Evolutionary conservation across 129 eudicot species (phyloP).

Genomic region (Solidago caesia): DNA sequence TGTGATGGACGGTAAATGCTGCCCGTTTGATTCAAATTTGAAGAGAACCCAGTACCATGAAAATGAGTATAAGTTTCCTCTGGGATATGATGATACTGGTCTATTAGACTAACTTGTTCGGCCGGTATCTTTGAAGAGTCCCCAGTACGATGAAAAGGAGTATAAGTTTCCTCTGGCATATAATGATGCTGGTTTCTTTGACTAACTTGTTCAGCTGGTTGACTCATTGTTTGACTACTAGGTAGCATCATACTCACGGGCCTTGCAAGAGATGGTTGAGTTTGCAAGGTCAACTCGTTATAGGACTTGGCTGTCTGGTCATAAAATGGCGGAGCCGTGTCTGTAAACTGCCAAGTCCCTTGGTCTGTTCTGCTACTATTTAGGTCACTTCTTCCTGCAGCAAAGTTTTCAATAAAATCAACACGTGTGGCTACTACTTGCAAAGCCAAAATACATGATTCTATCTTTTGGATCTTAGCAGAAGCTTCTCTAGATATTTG

Average conservation of each 20-base stretch:
- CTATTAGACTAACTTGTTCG: background rate
- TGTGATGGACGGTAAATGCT: constrained; percentile 3
- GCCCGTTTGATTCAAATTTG: constrained; percentile 15
- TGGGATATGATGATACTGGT: background rate
- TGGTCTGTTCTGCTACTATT: constrained; percentile 11
- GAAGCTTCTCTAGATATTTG: constrained; percentile 46
- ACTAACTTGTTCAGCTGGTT: constrained; percentile 11
- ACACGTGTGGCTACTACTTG: constrained; percentile 32
- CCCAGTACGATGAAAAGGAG: constrained; percentile 11
- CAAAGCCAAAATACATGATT: constrained; percentile 42
- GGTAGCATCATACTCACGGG: constrained; percentile 12
- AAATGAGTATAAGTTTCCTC: background rate
- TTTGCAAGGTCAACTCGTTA: constrained; percentile 27
- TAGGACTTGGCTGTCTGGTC: constrained; percentile 9
- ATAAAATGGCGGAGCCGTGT: constrained; percentile 13
- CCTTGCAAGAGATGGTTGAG: constrained; percentile 3
- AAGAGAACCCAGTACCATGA: constrained; percentile 19
- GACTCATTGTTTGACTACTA: constrained; percentile 19
- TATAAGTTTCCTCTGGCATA: constrained; percentile 16
- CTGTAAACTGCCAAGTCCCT: constrained; percentile 26
- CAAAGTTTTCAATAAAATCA: constrained; percentile 4
- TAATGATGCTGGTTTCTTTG: constrained; percentile 17
- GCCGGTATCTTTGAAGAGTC: constrained; percentile 7
- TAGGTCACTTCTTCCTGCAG: constrained; percentile 28
- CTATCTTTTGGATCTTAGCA: constrained; percentile 39